Evolutionary conservation across 1,284 basidiomycete species (phyloP).

Genomic region (Puccinia brachypodii): DNA sequence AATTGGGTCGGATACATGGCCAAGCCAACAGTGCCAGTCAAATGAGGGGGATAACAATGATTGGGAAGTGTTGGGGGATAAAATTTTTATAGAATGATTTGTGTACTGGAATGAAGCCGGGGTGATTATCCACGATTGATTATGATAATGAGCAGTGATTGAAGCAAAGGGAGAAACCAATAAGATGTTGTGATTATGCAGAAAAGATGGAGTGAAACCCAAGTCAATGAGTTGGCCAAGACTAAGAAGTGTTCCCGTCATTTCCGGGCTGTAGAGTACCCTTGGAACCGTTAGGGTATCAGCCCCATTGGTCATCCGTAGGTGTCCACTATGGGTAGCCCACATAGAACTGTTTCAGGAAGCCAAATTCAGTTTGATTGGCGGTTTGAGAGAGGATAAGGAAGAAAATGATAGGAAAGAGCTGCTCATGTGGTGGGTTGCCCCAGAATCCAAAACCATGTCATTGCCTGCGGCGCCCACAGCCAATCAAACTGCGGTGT

Average conservation of each 20-base stretch:
- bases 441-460: slow-evolving; percentile 16
- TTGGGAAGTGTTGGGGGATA: not conserved
- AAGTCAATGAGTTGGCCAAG: slow-evolving; percentile 5
- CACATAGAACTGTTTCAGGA: not conserved
- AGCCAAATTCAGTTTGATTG: not conserved
- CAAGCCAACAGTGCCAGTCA: slow-evolving; percentile 12
- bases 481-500: not conserved
- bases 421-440: slow-evolving; percentile 8
- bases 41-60: not conserved
- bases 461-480: not conserved
- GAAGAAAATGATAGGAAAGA: not conserved
- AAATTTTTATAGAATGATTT: not conserved
- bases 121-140: not conserved
- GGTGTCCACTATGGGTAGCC: not conserved
- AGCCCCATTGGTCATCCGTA: not conserved
- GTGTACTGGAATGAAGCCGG: not conserved
- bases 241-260: not conserved
- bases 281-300: not conserved
- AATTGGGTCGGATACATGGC: not conserved
- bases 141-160: not conserved
- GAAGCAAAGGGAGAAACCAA: not conserved
- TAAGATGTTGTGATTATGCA: not conserved
- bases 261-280: not conserved
- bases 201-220: not conserved
- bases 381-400: not conserved